Conservation (phyloP, 208 protist species). For the Naegleria fowleri region DNA sequence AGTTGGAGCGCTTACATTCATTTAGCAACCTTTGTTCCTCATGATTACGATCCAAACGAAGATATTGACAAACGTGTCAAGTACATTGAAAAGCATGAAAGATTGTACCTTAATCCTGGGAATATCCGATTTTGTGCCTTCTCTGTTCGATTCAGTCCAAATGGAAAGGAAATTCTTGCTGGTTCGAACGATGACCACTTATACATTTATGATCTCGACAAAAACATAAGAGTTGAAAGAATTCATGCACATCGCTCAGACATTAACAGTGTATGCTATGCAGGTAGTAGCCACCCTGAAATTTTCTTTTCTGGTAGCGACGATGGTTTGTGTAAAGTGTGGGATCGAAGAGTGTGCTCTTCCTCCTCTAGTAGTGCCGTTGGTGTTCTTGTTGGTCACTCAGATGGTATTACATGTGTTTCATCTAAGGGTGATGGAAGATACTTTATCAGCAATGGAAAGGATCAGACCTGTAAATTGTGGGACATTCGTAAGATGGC, state of each 20-base stretch:
- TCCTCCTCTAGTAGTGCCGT: not conserved
- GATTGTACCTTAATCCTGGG: not conserved
- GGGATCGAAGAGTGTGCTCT: conserved; percentile 29
- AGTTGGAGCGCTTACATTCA: conserved; percentile 28
- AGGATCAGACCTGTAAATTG: conserved; percentile 46
- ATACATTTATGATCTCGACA: conserved; percentile 41
- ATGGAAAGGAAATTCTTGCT: conserved; percentile 30
- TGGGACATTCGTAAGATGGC: conserved; percentile 43
- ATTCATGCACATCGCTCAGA: conserved; percentile 30
- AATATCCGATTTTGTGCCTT: conserved; percentile 38
- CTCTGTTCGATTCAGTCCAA: conserved; percentile 31
- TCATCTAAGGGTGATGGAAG: conserved; percentile 41
- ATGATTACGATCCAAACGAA: conserved; percentile 5
- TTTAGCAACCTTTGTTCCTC: not conserved
- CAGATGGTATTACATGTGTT: conserved; percentile 39
- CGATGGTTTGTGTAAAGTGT: conserved; percentile 36
- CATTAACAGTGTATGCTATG: conserved; percentile 41
- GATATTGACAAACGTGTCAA: not conserved
- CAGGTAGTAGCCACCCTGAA: conserved; percentile 1
- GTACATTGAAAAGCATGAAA: not conserved
- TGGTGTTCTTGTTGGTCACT: conserved; percentile 40
- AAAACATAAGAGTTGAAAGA: not conserved
- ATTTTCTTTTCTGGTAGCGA: conserved; percentile 43
- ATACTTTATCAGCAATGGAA: conserved; percentile 40
- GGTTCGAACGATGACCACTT: conserved; percentile 31